phyloP scores from a whole-genome alignment of 192 early-diverging fungal genomes.

The Gigaspora rosea region DNA sequence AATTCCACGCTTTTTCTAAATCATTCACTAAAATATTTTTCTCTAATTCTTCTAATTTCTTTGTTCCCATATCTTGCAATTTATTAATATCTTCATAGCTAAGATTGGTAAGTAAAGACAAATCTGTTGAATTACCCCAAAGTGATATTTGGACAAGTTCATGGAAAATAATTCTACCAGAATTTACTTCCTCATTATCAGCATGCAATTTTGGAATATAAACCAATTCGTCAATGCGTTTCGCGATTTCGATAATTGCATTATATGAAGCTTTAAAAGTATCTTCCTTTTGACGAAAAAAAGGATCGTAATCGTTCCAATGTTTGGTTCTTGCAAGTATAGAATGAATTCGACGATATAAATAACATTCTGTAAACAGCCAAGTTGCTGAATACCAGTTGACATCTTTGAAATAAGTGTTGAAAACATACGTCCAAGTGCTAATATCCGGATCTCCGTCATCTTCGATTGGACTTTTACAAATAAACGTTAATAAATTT shows the following conservation, averaged over 20 bases:
- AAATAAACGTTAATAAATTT: neutral
- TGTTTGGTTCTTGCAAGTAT: constrained; percentile 54
- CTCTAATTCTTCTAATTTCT: constrained; percentile 49
- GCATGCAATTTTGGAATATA: constrained; percentile 26
- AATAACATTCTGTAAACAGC: constrained; percentile 83
- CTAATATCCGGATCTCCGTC: constrained; percentile 54
- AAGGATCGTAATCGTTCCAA: constrained; percentile 78
- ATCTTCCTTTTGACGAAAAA: constrained; percentile 64
- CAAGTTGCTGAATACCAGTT: constrained; percentile 82
- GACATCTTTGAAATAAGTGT: constrained; percentile 49
- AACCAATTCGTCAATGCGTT: constrained; percentile 45
- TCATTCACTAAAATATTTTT: constrained; percentile 76
- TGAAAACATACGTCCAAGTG: constrained; percentile 68
- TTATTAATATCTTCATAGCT: constrained; percentile 66
- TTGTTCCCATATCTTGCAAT: constrained; percentile 54
- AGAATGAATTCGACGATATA: constrained; percentile 74
- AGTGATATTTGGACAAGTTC: constrained; percentile 75
- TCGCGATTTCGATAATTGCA: constrained; percentile 68
- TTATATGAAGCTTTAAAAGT: constrained; percentile 69
- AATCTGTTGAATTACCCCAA: constrained; percentile 91
- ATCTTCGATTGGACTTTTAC: constrained; percentile 52
- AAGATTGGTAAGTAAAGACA: constrained; percentile 76
- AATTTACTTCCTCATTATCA: constrained; percentile 33
- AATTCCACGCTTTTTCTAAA: constrained; percentile 58
- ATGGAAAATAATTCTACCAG: constrained; percentile 54